Percentiles rank a stretch among this genome's conserved stretches.
Conservation (phyloP, 2,329 filamentous ascomycete species). For the Penicillium sclerotiorum region DNA sequence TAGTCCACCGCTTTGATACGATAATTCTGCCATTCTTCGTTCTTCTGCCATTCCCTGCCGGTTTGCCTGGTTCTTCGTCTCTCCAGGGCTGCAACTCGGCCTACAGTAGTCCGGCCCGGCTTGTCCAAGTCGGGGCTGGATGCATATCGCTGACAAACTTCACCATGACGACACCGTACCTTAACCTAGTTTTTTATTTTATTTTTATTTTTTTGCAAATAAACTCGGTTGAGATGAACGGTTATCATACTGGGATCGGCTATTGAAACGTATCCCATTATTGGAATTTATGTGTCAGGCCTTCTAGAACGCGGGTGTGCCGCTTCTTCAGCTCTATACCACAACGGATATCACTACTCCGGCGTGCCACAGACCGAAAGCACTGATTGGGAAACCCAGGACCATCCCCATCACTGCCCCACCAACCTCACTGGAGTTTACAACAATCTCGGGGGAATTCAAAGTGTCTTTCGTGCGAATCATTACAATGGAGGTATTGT, state of each 20-base stretch:
- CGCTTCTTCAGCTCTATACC: not conserved
- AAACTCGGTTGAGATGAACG: not conserved
- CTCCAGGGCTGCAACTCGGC: conserved; percentile 31
- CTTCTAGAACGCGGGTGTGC: not conserved
- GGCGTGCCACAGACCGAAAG: conserved; percentile 33
- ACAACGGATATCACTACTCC: conserved; percentile 10
- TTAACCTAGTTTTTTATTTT: conserved; percentile 6
- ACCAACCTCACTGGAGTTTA: conserved; percentile 26
- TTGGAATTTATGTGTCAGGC: not conserved
- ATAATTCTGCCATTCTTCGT: not conserved
- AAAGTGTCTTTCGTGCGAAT: conserved; percentile 10
- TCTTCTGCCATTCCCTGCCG: not conserved
- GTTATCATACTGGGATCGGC: not conserved
- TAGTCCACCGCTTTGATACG: too few species aligned
- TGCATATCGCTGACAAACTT: conserved; percentile 23
- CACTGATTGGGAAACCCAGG: conserved; percentile 37
- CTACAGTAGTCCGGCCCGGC: conserved; percentile 34
- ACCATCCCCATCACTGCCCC: conserved; percentile 20
- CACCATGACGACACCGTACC: conserved; percentile 23
- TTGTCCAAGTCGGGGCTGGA: conserved; percentile 11
- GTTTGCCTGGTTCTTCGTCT: too few species aligned
- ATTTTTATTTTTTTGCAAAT: not conserved
- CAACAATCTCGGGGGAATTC: not conserved
- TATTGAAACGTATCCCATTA: not conserved
- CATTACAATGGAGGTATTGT: not conserved